A percentile compares a stretch with the other conserved stretches of the same genome.
These are phyloP conservation scores for Sporobolomyces pararoseus DNA, from an alignment of 768 basidiomycete species.

Conservation along the genomic window DNA sequence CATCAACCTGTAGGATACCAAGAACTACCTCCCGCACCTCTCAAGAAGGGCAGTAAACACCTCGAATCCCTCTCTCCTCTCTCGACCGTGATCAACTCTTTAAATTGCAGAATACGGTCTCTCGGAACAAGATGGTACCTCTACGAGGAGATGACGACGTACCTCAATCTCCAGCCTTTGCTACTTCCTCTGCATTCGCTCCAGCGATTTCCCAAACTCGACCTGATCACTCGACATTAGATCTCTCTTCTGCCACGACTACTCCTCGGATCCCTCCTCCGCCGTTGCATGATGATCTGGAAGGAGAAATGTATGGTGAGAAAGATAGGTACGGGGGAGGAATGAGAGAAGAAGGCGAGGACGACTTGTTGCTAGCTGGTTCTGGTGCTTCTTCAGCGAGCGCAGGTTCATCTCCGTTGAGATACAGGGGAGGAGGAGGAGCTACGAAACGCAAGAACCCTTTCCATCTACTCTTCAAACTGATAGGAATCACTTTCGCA, in stretches of 20 bases:
- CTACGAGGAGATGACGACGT: background rate
- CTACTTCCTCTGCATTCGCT: constrained; percentile 15
- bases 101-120: no score
- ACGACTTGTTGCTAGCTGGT: background rate
- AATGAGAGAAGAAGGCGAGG: background rate
- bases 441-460: background rate
- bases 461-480: constrained; percentile 20
- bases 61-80: no score
- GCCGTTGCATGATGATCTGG: background rate
- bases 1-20: no score
- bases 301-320: background rate
- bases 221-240: constrained; percentile 18
- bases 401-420: background rate
- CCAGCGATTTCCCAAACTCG: background rate
- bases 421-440: background rate
- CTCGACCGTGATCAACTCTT: background rate
- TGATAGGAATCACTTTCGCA: constrained; percentile 18
- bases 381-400: background rate
- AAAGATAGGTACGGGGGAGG: constrained; percentile 1
- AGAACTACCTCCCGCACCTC: no score
- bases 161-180: constrained; percentile 8
- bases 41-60: no score
- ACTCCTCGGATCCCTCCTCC: constrained; percentile 1
- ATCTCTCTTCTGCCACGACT: constrained; percentile 13
- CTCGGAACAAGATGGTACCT: constrained; percentile 7